A percentile compares a stretch with the other conserved stretches of the same genome.
Conservation (phyloP, 345 rosid genomes). For the Kandelia obovata region DNA sequence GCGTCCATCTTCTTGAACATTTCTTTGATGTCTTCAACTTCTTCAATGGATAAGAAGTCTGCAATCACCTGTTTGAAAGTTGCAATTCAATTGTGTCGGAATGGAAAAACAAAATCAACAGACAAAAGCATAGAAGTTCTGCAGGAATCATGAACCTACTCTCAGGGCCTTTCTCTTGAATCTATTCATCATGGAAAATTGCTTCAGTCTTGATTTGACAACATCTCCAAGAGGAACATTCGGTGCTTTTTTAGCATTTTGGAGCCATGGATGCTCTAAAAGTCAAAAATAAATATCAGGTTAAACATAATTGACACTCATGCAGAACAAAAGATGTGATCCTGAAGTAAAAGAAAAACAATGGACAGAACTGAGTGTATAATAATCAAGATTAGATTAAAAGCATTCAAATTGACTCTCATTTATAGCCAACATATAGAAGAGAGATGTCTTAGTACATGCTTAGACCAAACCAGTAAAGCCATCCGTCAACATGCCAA, state of each 20-base stretch:
- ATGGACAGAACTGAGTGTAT: no score
- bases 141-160: constrained; percentile 49
- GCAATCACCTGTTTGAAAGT: constrained; percentile 71
- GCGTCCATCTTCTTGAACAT: constrained; percentile 91
- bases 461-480: no score
- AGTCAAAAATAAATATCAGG: constrained; percentile 16
- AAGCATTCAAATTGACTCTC: no score
- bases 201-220: constrained; percentile 93
- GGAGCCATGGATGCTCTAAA: constrained; percentile 96
- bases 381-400: no score
- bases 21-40: constrained; percentile 90
- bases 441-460: no score
- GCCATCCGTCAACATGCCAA: no score
- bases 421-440: no score
- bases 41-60: constrained; percentile 84
- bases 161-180: constrained; percentile 98
- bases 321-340: neutral
- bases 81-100: neutral
- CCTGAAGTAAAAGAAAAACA: no score
- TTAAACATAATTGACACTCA: constrained; percentile 7
- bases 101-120: neutral
- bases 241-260: constrained; percentile 95
- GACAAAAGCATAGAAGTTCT: constrained; percentile 5
- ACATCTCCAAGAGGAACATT: constrained; percentile 98
- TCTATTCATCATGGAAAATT: constrained; percentile 99